Evolutionary conservation across 2,329 filamentous ascomycete genomes (phyloP), one percentile per base, ranked within the genome.

Genomic region (Penicillium nordicum): DNA sequence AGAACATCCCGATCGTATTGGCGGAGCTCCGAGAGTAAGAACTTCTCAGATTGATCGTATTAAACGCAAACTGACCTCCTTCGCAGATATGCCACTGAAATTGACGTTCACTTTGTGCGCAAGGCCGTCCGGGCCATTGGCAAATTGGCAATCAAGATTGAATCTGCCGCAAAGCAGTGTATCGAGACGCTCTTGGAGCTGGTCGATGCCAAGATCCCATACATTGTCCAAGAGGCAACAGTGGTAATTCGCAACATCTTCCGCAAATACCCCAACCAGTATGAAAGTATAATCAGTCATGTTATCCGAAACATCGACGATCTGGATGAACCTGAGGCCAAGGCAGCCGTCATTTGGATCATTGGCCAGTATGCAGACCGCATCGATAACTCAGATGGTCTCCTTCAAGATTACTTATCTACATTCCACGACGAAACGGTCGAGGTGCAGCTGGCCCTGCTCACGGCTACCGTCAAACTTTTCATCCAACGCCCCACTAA

Each of bases 221-320:
- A 99, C 71, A 99, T 99, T 64, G 94, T 99, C 1, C 94, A 99
- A 76, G 94, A 99, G 79, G 94, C 94, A 16, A 99, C 94, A 0
- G 94, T 99, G 5, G 94, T 99, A 27, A 99, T 99, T 70, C 89
- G 92, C 64, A 99, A 99, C 74, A 99, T 99, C 69, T 99, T 99
- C 83, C 88, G 94, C 65, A 97, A 97, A 77, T 99, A 99, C 69
- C 94, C 94, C 9, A 97, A 99, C 72, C 91, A 97, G 72, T 99
- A 99, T 75, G 94, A 99, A 75, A 93, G 89, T 59, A 97, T 99
- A 73, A 99, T 99, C 69, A 88, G 90, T 49, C 95, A 92, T 1
- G 82, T 99, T 0, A 97, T 95, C 76, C 92, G 97, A 72, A 93
- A 99, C 67, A 84, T 99, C 25, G 94, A 99, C 75, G 96, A 92